phyloP scores from a whole-genome alignment of 2,329 filamentous ascomycete genomes.

The Monilinia fructigena region DNA sequence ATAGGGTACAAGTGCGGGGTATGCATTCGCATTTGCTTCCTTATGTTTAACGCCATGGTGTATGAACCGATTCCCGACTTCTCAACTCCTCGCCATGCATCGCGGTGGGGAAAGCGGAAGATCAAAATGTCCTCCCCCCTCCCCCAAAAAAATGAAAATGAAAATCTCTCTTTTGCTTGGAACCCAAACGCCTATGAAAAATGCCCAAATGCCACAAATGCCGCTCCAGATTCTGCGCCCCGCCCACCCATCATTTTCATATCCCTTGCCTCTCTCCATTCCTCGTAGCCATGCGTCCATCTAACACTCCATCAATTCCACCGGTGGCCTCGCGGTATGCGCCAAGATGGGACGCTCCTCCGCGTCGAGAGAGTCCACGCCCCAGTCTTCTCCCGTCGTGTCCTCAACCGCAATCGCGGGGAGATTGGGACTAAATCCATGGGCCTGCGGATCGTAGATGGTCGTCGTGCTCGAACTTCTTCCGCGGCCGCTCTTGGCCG shows the following conservation, averaged over 20 bases:
- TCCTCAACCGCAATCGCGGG: slow-evolving; percentile 68
- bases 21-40: neutral
- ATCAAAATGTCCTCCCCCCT: too few species aligned
- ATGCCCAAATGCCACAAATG: neutral
- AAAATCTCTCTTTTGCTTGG: neutral
- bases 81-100: slow-evolving; percentile 22
- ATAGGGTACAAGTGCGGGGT: neutral
- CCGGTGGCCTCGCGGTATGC: slow-evolving; percentile 61
- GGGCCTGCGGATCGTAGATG: slow-evolving; percentile 61
- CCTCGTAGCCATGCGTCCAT: neutral
- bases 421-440: slow-evolving; percentile 54
- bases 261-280: neutral
- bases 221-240: neutral
- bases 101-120: neutral
- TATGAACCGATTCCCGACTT: neutral
- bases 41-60: slow-evolving; percentile 6
- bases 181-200: slow-evolving; percentile 5
- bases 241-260: slow-evolving; percentile 5
- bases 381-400: slow-evolving; percentile 52
- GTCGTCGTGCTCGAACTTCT: slow-evolving; percentile 64
- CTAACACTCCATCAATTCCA: slow-evolving; percentile 57
- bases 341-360: slow-evolving; percentile 51
- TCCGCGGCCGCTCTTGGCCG: slow-evolving; percentile 34
- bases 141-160: neutral
- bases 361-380: slow-evolving; percentile 45